Base-by-base conservation (phyloP, 164 flowering plant genomes). In the Tinospora cordifolia region DNA sequence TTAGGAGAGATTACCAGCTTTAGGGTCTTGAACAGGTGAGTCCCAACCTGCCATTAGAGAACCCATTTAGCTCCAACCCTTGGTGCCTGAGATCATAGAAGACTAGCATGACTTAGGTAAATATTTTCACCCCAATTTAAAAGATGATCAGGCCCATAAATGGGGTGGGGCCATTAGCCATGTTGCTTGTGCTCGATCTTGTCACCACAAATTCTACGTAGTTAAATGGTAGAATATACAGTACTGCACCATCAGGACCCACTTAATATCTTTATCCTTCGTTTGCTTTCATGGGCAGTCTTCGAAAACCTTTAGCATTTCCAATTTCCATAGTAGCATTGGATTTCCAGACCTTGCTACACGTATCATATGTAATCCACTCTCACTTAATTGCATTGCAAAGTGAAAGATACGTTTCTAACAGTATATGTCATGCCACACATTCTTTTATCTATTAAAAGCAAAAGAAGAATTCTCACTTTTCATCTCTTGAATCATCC, bases 21-120 rank as follows among this genome's bases (percentile, higher is more conserved):
- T 79, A 27, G 87, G 79, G 80, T 89, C 87, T 12, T 40, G 25
- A 14, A 74, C 73, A 22, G 76, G 87, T 0, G 92, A 85, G 68
- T 87, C 85, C 97, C 97, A 91, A 58, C 95, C 97, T 38, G 85
- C 83, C 88, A 90, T 79, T 69, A 90, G 75, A 79, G 97, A 90
- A 78, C 96, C 96, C 96, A 88, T 90, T 68, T n/a, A 4, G 47
- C 36, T 11, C 14, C 25, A 51, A 73, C 36, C 41, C 63, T 72
- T 63, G 21, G 64, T 24, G n/a, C 34, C 21, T 59, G 59, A 38
- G 27, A 66, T 41, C 70, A 65, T 47, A 74, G 69, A 11, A 49
- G 34, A 26, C 3, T 27, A 6, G 3, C 19, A 27, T 51, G 57
- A 4, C 63, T 22, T 60, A 22, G 15, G 14, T 9, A 60, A 21